Evolutionary conservation across 371 early-diverging fungal species (phyloP).

Genomic region (Mortierella polycephala): DNA sequence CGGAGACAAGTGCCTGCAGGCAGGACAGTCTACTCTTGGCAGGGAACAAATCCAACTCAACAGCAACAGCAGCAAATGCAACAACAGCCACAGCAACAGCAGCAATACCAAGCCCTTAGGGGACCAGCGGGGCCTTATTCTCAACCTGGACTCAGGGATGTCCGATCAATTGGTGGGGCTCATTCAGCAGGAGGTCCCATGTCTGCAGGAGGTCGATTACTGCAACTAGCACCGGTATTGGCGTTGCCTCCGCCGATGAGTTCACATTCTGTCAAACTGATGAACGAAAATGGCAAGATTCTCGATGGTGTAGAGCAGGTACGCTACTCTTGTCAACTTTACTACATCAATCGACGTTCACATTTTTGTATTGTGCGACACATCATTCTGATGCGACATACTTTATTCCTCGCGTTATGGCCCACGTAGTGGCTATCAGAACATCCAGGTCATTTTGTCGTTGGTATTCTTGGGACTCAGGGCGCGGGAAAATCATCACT

Average conservation of each 20-base stretch:
- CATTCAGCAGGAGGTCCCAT: constrained; percentile 31
- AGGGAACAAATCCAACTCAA: constrained; percentile 25
- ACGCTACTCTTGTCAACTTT: not conserved
- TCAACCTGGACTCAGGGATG: constrained; percentile 34
- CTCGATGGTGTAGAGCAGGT: constrained; percentile 46
- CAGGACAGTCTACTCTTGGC: constrained; percentile 47
- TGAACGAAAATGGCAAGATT: constrained; percentile 41
- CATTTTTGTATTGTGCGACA: not conserved
- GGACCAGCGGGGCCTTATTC: constrained; percentile 36
- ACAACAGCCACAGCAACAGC: constrained; percentile 24
- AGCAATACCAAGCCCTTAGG: constrained; percentile 22
- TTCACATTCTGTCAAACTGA: constrained; percentile 31
- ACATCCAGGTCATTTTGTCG: constrained; percentile 80
- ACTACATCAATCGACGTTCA: not conserved
- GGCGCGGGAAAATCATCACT: constrained; percentile 80
- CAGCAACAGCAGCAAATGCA: constrained; percentile 24
- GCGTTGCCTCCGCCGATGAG: constrained; percentile 40
- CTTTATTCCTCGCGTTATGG: not conserved
- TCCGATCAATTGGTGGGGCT: constrained; percentile 16
- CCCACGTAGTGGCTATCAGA: constrained; percentile 63
- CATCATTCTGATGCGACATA: not conserved
- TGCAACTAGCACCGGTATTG: constrained; percentile 14
- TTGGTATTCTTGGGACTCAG: constrained; percentile 77
- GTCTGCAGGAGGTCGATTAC: constrained; percentile 37
- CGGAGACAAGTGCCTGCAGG: constrained; percentile 42